Conservation (phyloP, 306 rosid species). For the Abrus precatorius region DNA sequence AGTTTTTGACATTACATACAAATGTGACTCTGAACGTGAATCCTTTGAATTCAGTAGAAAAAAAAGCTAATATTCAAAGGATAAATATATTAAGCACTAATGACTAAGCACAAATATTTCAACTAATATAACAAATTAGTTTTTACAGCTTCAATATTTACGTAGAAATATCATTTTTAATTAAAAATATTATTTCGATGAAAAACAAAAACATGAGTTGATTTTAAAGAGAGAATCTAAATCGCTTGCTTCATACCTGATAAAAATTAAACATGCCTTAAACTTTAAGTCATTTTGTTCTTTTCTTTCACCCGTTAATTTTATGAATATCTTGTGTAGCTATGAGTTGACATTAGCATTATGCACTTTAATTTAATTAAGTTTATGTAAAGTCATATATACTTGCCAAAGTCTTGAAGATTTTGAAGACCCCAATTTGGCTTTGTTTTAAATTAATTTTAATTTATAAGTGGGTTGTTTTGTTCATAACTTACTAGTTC, state of each 20-base stretch:
- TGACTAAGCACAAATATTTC: too few relatives aligned
- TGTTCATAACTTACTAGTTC: neutral
- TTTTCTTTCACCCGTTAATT: neutral
- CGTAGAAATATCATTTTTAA: neutral
- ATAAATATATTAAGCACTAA: too few relatives aligned
- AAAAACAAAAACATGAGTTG: neutral
- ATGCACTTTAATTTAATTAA: slow-evolving; percentile 2
- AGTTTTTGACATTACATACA: too few relatives aligned
- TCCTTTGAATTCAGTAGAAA: too few relatives aligned
- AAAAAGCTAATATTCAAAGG: too few relatives aligned
- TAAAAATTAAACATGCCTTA: neutral
- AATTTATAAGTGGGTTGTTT: neutral
- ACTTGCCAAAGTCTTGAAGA: neutral
- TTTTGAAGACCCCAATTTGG: neutral
- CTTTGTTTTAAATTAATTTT: neutral
- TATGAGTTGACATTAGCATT: neutral
- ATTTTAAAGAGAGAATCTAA: neutral
- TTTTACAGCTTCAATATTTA: neutral
- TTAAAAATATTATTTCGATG: neutral
- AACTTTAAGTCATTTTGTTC: neutral
- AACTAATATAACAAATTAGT: too few relatives aligned
- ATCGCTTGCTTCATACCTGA: neutral
- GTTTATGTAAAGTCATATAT: neutral
- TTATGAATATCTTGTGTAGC: neutral
- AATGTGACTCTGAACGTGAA: too few relatives aligned